Conservation (phyloP, 257 asterid genomes). For the Solanum bukasovii region DNA sequence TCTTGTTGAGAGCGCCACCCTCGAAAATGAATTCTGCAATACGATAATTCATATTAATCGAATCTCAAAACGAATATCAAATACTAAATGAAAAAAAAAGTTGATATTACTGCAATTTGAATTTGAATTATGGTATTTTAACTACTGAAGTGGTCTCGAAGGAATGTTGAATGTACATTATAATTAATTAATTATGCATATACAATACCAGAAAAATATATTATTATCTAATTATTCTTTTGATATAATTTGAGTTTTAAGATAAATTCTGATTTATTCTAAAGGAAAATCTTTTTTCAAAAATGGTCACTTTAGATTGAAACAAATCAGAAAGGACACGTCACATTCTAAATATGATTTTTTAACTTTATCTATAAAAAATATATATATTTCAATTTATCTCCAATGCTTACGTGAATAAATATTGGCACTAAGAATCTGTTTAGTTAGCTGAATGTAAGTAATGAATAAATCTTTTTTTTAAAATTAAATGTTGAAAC, state of each 20-base stretch:
- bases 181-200: not conserved
- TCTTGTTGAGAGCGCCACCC: too few species aligned
- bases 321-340: not conserved
- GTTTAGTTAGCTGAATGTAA: not conserved
- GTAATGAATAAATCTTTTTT: not conserved
- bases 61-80: fast-evolving
- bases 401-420: not conserved
- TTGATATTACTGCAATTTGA: not conserved
- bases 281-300: not conserved
- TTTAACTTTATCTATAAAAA: not conserved
- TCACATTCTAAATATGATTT: not conserved
- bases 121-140: not conserved
- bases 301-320: not conserved
- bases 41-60: not conserved
- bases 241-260: not conserved
- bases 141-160: not conserved
- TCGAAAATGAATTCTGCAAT: fast-evolving
- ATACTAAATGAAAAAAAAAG: not conserved
- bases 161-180: not conserved
- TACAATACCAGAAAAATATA: not conserved
- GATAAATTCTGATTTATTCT: not conserved
- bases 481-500: not conserved
- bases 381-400: not conserved
- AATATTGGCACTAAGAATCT: not conserved
- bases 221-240: not conserved